phyloP scores from a whole-genome alignment of 1,284 basidiomycete species.

The Naganishia sp. region DNA sequence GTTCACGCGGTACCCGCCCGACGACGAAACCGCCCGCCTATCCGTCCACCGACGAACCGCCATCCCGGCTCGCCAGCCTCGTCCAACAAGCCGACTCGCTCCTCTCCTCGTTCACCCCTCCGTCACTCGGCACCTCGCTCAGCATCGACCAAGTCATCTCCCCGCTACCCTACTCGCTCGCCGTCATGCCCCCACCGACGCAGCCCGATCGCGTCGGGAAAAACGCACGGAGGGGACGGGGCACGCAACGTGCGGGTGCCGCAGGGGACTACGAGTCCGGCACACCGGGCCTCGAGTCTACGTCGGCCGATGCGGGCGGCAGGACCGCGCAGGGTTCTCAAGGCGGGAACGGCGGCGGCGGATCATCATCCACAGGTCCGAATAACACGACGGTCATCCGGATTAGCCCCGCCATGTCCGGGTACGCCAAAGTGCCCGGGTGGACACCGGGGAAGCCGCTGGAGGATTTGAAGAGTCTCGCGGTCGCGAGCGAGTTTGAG shows the following conservation, averaged over 20 bases:
- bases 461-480: constrained; percentile 48
- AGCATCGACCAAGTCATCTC: constrained; percentile 50
- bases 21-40: background rate
- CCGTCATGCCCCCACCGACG: constrained; percentile 43
- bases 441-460: constrained; percentile 38
- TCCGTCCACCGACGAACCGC: constrained; percentile 29
- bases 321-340: background rate
- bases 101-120: constrained; percentile 39
- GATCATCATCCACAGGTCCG: constrained; percentile 2
- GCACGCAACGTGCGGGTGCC: constrained; percentile 47
- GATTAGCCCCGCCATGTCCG: constrained; percentile 30
- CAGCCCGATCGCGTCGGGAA: constrained; percentile 36
- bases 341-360: background rate
- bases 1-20: constrained; percentile 2
- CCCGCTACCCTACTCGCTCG: constrained; percentile 46
- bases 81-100: constrained; percentile 44
- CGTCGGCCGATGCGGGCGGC: background rate
- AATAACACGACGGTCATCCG: constrained; percentile 31
- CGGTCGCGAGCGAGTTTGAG: constrained; percentile 51
- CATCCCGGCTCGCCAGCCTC: constrained; percentile 33
- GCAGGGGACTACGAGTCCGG: constrained; percentile 43
- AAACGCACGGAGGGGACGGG: constrained; percentile 45
- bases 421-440: constrained; percentile 33
- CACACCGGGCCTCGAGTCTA: constrained; percentile 31
- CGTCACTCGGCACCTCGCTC: constrained; percentile 45